Conservation (phyloP, 2,329 filamentous ascomycete species). For the Hymenoscyphus fructigenus region DNA sequence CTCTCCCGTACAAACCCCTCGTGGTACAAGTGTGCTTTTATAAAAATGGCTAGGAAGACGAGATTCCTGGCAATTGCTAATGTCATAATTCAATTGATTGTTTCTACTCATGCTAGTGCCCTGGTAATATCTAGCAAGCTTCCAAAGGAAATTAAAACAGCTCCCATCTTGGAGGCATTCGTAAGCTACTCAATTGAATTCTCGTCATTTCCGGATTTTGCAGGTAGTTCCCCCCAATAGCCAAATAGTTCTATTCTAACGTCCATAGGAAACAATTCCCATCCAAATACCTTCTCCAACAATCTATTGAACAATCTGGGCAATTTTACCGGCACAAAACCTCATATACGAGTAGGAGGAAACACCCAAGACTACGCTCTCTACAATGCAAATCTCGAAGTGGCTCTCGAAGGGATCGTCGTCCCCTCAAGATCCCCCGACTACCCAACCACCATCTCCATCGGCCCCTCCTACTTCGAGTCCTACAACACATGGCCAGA, state of each 20-base stretch:
- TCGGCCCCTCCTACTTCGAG: constrained; percentile 63
- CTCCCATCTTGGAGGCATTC: constrained; percentile 42
- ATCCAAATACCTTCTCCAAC: constrained; percentile 59
- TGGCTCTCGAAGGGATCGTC: constrained; percentile 52
- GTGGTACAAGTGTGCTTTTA: background rate
- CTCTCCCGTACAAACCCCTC: background rate
- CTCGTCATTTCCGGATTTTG: constrained; percentile 48
- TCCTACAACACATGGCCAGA: constrained; percentile 58
- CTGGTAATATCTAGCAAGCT: constrained; percentile 12
- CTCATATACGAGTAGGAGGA: constrained; percentile 62
- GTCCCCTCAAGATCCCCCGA: constrained; percentile 51
- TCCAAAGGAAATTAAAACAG: constrained; percentile 18
- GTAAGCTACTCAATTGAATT: constrained; percentile 54
- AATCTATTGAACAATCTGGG: constrained; percentile 58
- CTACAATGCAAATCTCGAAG: constrained; percentile 52
- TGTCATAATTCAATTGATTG: background rate
- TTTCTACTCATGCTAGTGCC: constrained; percentile 1
- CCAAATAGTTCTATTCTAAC: too few species aligned
- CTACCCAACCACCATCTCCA: constrained; percentile 60
- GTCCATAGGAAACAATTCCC: constrained; percentile 47
- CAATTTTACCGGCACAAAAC: constrained; percentile 54
- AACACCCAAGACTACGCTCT: constrained; percentile 67
- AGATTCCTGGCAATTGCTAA: constrained; percentile 1
- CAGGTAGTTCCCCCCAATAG: constrained; percentile 23
- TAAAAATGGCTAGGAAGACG: background rate